Conservation (phyloP, 2,329 filamentous ascomycete genomes). For the Blastomyces parvus region DNA sequence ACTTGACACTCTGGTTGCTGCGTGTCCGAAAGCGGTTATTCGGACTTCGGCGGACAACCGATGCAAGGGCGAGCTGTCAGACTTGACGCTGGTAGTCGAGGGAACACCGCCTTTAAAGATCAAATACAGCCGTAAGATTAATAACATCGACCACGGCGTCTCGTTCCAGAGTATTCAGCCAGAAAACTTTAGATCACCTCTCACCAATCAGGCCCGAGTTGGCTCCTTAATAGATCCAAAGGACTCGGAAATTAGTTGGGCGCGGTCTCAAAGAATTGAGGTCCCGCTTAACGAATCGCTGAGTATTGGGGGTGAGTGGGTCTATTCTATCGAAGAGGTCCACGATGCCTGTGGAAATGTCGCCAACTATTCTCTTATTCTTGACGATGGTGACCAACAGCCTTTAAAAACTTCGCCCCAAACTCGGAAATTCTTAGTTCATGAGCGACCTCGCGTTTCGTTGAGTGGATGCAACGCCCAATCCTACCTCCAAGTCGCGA, state of each 20-base stretch:
- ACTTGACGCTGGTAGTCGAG: slow-evolving; percentile 70
- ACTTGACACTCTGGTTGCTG: slow-evolving; percentile 72
- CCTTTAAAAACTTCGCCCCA: slow-evolving; percentile 54
- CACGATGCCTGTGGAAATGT: slow-evolving; percentile 83
- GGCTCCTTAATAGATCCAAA: slow-evolving; percentile 49
- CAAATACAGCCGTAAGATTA: slow-evolving; percentile 81
- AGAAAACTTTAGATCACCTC: slow-evolving; percentile 69
- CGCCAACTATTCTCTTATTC: slow-evolving; percentile 55
- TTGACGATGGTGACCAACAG: slow-evolving; percentile 54
- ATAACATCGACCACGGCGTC: slow-evolving; percentile 71
- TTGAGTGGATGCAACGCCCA: slow-evolving; percentile 69
- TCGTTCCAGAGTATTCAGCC: slow-evolving; percentile 92
- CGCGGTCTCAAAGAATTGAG: slow-evolving; percentile 59
- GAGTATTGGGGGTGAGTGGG: slow-evolving; percentile 67
- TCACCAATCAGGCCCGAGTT: slow-evolving; percentile 53
- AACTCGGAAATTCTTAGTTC: slow-evolving; percentile 70
- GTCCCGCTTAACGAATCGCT: slow-evolving; percentile 89
- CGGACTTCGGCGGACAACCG: slow-evolving; percentile 55
- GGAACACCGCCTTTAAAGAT: slow-evolving; percentile 88
- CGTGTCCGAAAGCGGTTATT: slow-evolving; percentile 72
- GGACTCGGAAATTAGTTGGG: slow-evolving; percentile 58
- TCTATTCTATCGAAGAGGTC: slow-evolving; percentile 85
- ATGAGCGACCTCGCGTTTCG: slow-evolving; percentile 68
- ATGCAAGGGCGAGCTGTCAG: slow-evolving; percentile 80
- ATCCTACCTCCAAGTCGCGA: slow-evolving; percentile 72